Base-by-base conservation (phyloP, 2,329 filamentous ascomycete species). In the Corniculantispora saksenae region DNA sequence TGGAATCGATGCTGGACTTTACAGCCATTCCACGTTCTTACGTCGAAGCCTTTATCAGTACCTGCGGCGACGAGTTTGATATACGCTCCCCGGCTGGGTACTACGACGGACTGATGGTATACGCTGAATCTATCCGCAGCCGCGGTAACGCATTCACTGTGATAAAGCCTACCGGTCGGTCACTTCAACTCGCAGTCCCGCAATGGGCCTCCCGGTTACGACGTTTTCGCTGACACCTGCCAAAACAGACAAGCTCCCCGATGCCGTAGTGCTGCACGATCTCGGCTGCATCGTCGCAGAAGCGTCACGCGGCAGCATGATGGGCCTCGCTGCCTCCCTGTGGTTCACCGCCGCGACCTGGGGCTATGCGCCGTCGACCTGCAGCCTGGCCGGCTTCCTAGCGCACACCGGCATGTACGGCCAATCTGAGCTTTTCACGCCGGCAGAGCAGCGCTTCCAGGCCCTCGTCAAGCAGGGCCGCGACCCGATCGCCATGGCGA, bases 401-500 rank as follows among this genome's bases (percentile, higher is more conserved):
- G 64, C 70, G 27, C 65, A 61, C 8, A 58, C 58, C 1, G 67
- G 69, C 32, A 50, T 57, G 12, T 76, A 72, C 65, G 69, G 69
- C 19, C 58, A 65, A 15, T 58, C 61, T 12, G 51, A 67, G 6
- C 64, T 65, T n/a, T 66, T 73, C 15, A 61, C 27, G 8, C 63
- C 62, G 5, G 58, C 70, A 3, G 73, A 77, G 59, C 58, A 66
- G 1, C 73, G 72, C 19, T 78, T 78, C 68, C 70, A 68, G 66
- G 58, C 71, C 29, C 67, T 80, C 12, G 69, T 78, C 32, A 51
- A 68, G 15, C 63, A 67, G 35, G 73, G 70, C 29, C 71, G 68
- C n/a, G 71, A 80, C 45, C 70, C 76, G 3, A 70, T 80, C 53
- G 79, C 77, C 38, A 69, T 80, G 25, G 72, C 74, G 4, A 69